phyloP scores from a whole-genome alignment of 192 early-diverging fungal species.

The Podila verticillata region DNA sequence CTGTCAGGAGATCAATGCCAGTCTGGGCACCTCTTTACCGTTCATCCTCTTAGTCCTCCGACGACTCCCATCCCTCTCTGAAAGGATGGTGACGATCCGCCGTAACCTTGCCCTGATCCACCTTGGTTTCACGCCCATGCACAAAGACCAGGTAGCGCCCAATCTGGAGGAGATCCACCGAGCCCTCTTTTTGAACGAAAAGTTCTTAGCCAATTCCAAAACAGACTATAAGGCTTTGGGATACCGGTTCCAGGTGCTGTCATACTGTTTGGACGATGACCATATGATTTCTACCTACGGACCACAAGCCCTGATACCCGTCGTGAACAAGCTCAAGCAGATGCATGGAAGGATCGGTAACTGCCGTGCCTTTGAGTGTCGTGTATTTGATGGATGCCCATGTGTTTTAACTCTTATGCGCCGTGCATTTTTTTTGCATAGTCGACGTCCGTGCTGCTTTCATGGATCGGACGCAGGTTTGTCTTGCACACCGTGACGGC shows the following conservation, averaged over 20 bases:
- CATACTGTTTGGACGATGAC: constrained; percentile 45
- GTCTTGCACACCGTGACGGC: not conserved
- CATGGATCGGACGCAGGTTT: constrained; percentile 41
- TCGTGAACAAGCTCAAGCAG: constrained; percentile 18
- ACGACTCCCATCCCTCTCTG: constrained; percentile 29
- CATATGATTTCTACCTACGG: constrained; percentile 37
- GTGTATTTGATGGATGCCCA: not conserved
- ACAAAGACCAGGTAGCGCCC: constrained; percentile 2
- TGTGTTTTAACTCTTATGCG: not conserved
- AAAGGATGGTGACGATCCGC: constrained; percentile 15
- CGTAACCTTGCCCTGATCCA: constrained; percentile 28
- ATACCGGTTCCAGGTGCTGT: constrained; percentile 21
- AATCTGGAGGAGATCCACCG: constrained; percentile 24
- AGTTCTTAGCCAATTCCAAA: constrained; percentile 3
- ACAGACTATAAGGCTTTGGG: constrained; percentile 30
- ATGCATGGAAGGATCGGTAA: constrained; percentile 39
- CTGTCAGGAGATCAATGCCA: constrained; percentile 15
- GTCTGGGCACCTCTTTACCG: constrained; percentile 28
- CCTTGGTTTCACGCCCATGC: constrained; percentile 13
- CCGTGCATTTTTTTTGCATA: not conserved
- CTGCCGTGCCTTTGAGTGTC: not conserved
- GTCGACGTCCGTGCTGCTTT: constrained; percentile 35
- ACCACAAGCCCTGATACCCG: constrained; percentile 4
- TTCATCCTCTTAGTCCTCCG: constrained; percentile 25
- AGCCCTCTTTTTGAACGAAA: constrained; percentile 27